Percentiles rank a stretch among this genome's conserved stretches.
These are phyloP conservation scores for Zasmidium citrigriseum DNA, from an alignment of 2,329 filamentous ascomycete species.

Conservation along the genomic window DNA sequence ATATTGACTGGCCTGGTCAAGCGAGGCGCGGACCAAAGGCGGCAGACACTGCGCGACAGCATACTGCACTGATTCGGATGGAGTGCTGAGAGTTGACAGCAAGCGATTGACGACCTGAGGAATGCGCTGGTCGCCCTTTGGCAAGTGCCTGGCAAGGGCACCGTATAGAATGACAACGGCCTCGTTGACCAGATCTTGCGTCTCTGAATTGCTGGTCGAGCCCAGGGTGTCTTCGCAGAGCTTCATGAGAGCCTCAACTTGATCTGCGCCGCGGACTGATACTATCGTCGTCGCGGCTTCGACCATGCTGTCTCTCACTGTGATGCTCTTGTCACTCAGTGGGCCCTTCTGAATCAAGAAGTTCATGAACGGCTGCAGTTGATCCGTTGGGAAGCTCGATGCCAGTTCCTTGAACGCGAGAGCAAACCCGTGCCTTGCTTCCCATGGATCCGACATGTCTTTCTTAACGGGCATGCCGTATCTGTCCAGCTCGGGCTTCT, in stretches of 20 bases:
- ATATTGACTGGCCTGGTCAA: constrained; percentile 76
- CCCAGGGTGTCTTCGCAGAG: constrained; percentile 89
- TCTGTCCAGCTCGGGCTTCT: constrained; percentile 80
- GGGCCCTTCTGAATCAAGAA: constrained; percentile 87
- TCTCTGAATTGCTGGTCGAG: constrained; percentile 75
- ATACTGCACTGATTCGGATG: constrained; percentile 95
- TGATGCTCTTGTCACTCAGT: constrained; percentile 75
- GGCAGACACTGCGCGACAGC: constrained; percentile 93
- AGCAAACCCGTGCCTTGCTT: constrained; percentile 84
- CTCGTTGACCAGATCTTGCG: constrained; percentile 89
- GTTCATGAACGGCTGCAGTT: constrained; percentile 75
- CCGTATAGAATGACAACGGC: constrained; percentile 98
- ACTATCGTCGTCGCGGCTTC: constrained; percentile 84
- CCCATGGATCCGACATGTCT: constrained; percentile 87
- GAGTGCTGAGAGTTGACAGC: constrained; percentile 84
- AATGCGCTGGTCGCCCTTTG: constrained; percentile 80
- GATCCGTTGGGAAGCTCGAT: constrained; percentile 64
- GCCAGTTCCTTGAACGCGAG: constrained; percentile 83
- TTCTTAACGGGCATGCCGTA: constrained; percentile 93
- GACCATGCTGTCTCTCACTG: constrained; percentile 86
- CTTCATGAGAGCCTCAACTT: constrained; percentile 88
- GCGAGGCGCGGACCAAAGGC: constrained; percentile 80
- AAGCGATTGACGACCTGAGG: constrained; percentile 85
- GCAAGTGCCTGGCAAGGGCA: constrained; percentile 84
- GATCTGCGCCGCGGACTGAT: constrained; percentile 73